Conservation (phyloP, 2,329 filamentous ascomycete genomes). For the Aspergillus sp. region DNA sequence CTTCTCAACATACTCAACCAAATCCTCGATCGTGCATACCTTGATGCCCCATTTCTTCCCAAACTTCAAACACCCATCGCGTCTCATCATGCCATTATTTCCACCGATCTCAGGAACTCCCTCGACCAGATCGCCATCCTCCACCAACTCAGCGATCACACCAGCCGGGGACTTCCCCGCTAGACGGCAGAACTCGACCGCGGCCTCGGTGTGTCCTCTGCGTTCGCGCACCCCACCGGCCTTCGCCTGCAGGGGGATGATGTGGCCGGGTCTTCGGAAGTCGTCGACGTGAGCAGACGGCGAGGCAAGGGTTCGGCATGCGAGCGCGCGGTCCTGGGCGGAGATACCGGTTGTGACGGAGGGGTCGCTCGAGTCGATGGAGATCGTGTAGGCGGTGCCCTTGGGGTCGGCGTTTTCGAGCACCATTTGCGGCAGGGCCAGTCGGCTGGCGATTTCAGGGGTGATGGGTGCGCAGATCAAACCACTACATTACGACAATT, state of each 20-base stretch:
- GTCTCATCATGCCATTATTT: slow-evolving; percentile 81
- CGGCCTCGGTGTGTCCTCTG: slow-evolving; percentile 89
- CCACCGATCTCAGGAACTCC: slow-evolving; percentile 65
- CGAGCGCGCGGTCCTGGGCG: slow-evolving; percentile 80
- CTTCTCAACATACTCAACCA: slow-evolving; percentile 77
- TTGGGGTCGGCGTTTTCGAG: slow-evolving; percentile 75
- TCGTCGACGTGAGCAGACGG: slow-evolving; percentile 55
- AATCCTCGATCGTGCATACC: slow-evolving; percentile 91
- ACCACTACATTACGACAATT: slow-evolving; percentile 55
- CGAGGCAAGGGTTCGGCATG: slow-evolving; percentile 75
- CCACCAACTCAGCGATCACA: slow-evolving; percentile 89
- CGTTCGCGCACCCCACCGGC: slow-evolving; percentile 78
- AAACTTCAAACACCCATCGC: slow-evolving; percentile 85
- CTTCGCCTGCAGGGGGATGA: slow-evolving; percentile 78
- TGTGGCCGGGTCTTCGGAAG: slow-evolving; percentile 83
- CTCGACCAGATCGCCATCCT: slow-evolving; percentile 71
- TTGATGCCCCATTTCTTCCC: slow-evolving; percentile 84
- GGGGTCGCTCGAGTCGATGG: slow-evolving; percentile 74
- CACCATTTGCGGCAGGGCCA: slow-evolving; percentile 90
- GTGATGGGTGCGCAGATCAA: slow-evolving; percentile 86
- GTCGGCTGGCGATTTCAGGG: slow-evolving; percentile 64
- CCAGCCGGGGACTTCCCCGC: slow-evolving; percentile 74
- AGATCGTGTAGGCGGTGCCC: slow-evolving; percentile 88
- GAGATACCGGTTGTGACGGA: slow-evolving; percentile 85
- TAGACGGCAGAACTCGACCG: slow-evolving; percentile 82